Percentiles rank a stretch among this genome's conserved stretches.
Evolutionary conservation across 495 filamentous ascomycete genomes (phyloP).

Genomic region (Aspergillus kassunensis): DNA sequence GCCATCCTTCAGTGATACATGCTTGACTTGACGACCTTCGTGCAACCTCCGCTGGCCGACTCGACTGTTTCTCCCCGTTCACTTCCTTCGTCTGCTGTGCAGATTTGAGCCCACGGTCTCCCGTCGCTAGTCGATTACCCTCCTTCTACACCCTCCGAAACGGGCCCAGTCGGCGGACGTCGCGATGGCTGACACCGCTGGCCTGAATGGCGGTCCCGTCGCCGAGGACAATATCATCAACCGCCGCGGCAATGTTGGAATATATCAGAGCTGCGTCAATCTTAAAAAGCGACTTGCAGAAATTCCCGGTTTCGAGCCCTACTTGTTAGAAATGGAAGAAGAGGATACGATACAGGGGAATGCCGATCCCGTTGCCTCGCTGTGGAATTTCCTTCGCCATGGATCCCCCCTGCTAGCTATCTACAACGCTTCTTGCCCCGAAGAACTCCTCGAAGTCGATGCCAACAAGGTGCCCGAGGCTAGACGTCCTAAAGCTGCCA

Average conservation of each 20-base stretch:
- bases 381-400: slow-evolving; percentile 84
- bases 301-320: slow-evolving; percentile 76
- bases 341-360: slow-evolving; percentile 55
- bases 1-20: slow-evolving; percentile 31
- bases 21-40: slow-evolving; percentile 27
- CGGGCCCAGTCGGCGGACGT: slow-evolving; percentile 23
- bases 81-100: slow-evolving; percentile 34
- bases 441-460: slow-evolving; percentile 60
- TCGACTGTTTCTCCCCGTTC: slow-evolving; percentile 13
- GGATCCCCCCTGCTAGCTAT: slow-evolving; percentile 83
- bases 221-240: slow-evolving; percentile 93
- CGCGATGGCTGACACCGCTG: slow-evolving; percentile 37
- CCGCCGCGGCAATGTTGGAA: slow-evolving; percentile 82
- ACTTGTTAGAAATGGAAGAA: slow-evolving; percentile 60
- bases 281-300: slow-evolving; percentile 73
- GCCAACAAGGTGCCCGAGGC: slow-evolving; percentile 52
- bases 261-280: slow-evolving; percentile 91
- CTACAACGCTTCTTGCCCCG: slow-evolving; percentile 77
- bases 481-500: slow-evolving; percentile 65
- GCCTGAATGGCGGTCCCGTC: slow-evolving; percentile 53
- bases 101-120: slow-evolving; percentile 25
- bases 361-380: slow-evolving; percentile 79
- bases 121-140: slow-evolving; percentile 5
- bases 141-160: slow-evolving; percentile 14
- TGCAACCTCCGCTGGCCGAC: slow-evolving; percentile 30